phyloP scores from a whole-genome alignment of 768 basidiomycete species.

The Pholiota conissans region DNA sequence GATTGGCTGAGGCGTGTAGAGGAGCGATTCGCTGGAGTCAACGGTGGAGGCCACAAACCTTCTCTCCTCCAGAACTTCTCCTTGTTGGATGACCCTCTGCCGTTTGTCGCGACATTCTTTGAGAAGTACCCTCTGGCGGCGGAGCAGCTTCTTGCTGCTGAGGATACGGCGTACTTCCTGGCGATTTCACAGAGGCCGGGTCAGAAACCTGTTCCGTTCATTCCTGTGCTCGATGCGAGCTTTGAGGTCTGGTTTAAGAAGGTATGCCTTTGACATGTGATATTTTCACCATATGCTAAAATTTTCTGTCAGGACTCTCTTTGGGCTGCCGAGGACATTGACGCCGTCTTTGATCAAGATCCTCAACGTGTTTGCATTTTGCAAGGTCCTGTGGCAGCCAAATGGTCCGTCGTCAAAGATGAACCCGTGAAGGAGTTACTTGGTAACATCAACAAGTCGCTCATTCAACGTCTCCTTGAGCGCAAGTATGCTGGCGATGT shows the following conservation, averaged over 20 bases:
- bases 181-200: conserved; percentile 94
- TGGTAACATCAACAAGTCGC: conserved; percentile 78
- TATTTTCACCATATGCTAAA: conserved; percentile 8
- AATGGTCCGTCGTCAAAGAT: conserved; percentile 84
- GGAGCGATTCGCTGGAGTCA: conserved; percentile 91
- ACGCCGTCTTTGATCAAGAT: conserved; percentile 98
- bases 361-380: conserved; percentile 97
- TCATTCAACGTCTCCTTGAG: conserved; percentile 78
- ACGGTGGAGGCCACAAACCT: conserved; percentile 71
- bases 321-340: conserved; percentile 97
- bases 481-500: conserved; percentile 77
- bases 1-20: conserved; percentile 97
- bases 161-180: conserved; percentile 95
- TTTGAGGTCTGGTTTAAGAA: conserved; percentile 99
- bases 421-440: conserved; percentile 93
- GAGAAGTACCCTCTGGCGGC: conserved; percentile 78
- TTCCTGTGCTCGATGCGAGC: conserved; percentile 87
- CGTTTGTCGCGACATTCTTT: conserved; percentile 84
- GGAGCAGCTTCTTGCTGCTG: conserved; percentile 85
- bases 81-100: conserved; percentile 77
- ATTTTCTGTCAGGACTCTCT: conserved; percentile 74
- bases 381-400: conserved; percentile 94
- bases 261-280: conserved; percentile 43
- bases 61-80: conserved; percentile 85
- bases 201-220: conserved; percentile 98